Base-by-base conservation (phyloP, 305 asterid genomes). In the Fraxinus nigra region DNA sequence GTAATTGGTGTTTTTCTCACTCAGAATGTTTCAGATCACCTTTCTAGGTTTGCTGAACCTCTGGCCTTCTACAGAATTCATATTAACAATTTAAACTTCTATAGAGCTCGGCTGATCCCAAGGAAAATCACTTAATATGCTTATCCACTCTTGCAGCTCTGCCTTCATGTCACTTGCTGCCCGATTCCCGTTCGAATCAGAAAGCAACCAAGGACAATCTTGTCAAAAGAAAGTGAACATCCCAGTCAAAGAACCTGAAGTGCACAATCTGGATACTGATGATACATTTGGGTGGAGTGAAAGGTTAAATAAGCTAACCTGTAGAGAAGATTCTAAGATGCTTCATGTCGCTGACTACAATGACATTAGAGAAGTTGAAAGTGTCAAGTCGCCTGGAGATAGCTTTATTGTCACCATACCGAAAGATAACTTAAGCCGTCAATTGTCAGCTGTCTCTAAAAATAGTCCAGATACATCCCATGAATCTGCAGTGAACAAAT, bases 1-100 rank as follows among this genome's bases (percentile, higher is more conserved):
- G 56, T 74, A 32, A 74, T 74, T 32, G 56, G 56, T 13, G 56
- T 40, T 74, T 74, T 74, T 33, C 78, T 74, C 16, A 74, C 56
- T 74, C 73, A 26, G 18, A 65, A 65, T 65, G 73, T 65, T 65
- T 94, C 98, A 9, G 98, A 96, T 89, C 98, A 94, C 87, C 98
- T 96, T 76, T 96, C 99, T 76, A 96, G 99, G 99, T 92, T 79
- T 82, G 92, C 83, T 81, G 78, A 35, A 51, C 72, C 30, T 87
- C 26, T 59, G 46, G 72, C 75, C 63, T 67, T 30, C 51, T 72
- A 24, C 35, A 34, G 30, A 72, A 34, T 33, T 72, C 51, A 35
- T 16, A 72, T 34, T 34, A 72, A 35, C 24, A 56, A 75, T 82
- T 33, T 79, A 43, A 78, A 59, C 40, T 28, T 69, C 59, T 8